Base-by-base conservation (phyloP, 2,329 filamentous ascomycete genomes). In the Pestalotiopsis sp. region DNA sequence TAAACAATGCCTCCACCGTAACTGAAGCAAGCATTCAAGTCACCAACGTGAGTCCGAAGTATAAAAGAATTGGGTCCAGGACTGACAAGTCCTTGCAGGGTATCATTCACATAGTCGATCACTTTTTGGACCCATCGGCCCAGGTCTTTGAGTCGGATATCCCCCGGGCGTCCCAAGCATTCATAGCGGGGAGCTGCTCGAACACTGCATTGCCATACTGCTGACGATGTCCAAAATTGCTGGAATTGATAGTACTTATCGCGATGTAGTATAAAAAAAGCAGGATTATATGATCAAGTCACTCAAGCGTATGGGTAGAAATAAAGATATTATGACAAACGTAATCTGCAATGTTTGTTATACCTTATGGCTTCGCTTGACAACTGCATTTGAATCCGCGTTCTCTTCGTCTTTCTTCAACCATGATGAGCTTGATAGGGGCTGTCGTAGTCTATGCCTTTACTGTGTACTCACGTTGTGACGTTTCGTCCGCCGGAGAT, bases 141-240 rank as follows among this genome's bases (percentile, higher is more conserved):
- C 74, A 74, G 69, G 63, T 77, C 20, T 75, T 75, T 56, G 74
- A 75, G 61, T 67, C 56, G 9, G 75, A 77, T 65, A 38, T 73
- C 36, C 69, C 72, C 4, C 74, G 71, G 68, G 70, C 68, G 4
- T 69, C 62, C 3, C 75, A 76, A 31, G 70, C 64, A 12, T 77
- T 75, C 56, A 76, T 76, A 64, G 69, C 74, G 20, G 74, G 74
- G 5, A 76, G 76, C 66, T 77, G 73, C 62, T 76, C 74, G 23
- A 73, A 76, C 31, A 73, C 72, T 1, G 69, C 68, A 5, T 61
- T 77, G 41, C 72, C 74, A 13, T 77, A 75, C 23, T 76, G 73
- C 49, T 80, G 36, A 49, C 11, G 52, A 31, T 61, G 7, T 61
- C 25, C 17, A 9, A n/a, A 14, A 31, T 31, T 52, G 20, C n/a